Conservation (phyloP, 768 basidiomycete species). For the Suillus sp. region DNA sequence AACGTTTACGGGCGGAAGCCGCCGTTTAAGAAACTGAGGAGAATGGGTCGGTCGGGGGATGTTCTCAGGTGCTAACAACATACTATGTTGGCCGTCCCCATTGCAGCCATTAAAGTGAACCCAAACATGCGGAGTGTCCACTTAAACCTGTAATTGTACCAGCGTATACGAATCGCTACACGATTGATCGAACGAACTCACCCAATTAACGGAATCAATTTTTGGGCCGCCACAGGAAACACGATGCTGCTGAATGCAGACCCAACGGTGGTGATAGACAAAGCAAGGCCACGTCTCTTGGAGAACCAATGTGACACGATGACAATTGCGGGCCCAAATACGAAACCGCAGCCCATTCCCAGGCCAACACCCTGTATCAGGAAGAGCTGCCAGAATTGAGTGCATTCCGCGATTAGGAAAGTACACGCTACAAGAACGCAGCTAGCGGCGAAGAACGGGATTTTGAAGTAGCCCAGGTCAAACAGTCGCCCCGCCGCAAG, state of each 20-base stretch:
- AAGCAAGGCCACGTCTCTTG: constrained; percentile 51
- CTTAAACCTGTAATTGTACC: constrained; percentile 49
- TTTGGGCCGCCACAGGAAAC: constrained; percentile 62
- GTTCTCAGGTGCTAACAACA: constrained; percentile 22
- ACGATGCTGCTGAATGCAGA: constrained; percentile 70
- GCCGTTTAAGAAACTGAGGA: constrained; percentile 37
- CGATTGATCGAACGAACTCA: constrained; percentile 43
- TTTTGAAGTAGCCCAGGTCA: constrained; percentile 67
- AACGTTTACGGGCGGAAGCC: constrained; percentile 54
- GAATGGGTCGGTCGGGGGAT: not conserved
- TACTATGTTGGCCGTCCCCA: constrained; percentile 59
- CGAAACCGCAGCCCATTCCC: constrained; percentile 61
- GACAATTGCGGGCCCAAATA: constrained; percentile 63
- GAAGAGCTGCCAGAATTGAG: constrained; percentile 74
- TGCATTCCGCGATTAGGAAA: constrained; percentile 71
- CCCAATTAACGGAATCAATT: constrained; percentile 58
- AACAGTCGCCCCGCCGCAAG: constrained; percentile 69
- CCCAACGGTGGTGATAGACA: constrained; percentile 66
- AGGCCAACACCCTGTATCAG: constrained; percentile 71
- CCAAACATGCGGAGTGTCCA: constrained; percentile 79
- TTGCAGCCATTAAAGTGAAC: constrained; percentile 54
- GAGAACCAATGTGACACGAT: constrained; percentile 75
- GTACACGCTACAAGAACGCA: constrained; percentile 54
- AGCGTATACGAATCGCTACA: not conserved
- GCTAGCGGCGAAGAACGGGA: constrained; percentile 50